These are phyloP conservation scores for Pelargonium fulgidum DNA, from an alignment of 441 rosid genomes.

Conservation along the genomic window DNA sequence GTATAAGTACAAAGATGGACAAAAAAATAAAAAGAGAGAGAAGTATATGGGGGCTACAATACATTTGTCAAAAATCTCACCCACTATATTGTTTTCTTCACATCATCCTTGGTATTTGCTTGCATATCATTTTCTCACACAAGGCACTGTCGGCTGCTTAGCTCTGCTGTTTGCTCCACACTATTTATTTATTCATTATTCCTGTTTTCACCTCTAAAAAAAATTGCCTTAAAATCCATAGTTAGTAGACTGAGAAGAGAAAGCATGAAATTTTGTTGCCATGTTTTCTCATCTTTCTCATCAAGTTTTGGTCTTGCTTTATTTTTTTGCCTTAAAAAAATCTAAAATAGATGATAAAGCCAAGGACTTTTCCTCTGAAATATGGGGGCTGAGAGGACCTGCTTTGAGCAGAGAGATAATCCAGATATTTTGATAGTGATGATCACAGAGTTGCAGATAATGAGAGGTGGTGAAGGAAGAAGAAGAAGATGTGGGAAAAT, in stretches of 20 bases:
- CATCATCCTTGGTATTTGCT: conserved; percentile 32
- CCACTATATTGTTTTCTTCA: conserved; percentile 24
- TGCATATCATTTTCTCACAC: conserved; percentile 30
- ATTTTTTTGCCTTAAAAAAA: conserved; percentile 20
- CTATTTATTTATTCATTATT: neutral
- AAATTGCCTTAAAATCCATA: conserved; percentile 14
- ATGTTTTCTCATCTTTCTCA: conserved; percentile 24
- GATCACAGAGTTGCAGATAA: conserved; percentile 38
- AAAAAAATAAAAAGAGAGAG: too few relatives aligned
- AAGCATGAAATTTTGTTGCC: conserved; percentile 23
- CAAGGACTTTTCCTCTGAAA: conserved; percentile 22
- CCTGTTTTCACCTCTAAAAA: neutral
- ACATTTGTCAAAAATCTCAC: too few relatives aligned
- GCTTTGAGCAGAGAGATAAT: conserved; percentile 42
- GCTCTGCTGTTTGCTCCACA: conserved; percentile 22
- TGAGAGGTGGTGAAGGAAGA: conserved; percentile 28
- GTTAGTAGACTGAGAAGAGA: conserved; percentile 27
- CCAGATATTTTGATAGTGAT: conserved; percentile 56
- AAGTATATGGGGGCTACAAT: too few relatives aligned
- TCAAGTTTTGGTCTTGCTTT: conserved; percentile 14
- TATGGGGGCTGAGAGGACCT: conserved; percentile 22
- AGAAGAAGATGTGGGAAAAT: conserved; percentile 13
- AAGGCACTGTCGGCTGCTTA: conserved; percentile 23
- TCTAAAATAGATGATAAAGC: conserved; percentile 26
- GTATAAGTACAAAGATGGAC: too few relatives aligned